Evolutionary conservation across 192 early-diverging fungal species (phyloP).

Genomic region (Coemansia aciculifera): DNA sequence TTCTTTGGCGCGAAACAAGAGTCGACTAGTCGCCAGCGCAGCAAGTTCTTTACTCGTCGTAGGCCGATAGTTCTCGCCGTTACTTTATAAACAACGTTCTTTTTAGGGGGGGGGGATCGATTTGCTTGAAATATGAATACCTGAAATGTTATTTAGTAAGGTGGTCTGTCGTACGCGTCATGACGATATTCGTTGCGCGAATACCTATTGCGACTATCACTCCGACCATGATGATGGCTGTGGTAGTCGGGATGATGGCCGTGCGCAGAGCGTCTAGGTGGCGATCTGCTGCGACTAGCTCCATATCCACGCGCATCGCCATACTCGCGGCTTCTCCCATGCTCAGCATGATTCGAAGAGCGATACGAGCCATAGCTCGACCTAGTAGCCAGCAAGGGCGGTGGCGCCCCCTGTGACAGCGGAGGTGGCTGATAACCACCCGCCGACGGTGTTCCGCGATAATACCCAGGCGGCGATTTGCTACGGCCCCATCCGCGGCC

Average conservation of each 20-base stretch:
- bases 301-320: slow-evolving; percentile 4
- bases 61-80: slow-evolving; percentile 14
- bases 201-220: background rate
- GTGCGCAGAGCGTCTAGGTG: slow-evolving; percentile 3
- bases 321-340: slow-evolving; percentile 12
- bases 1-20: slow-evolving; percentile 10
- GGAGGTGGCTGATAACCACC: background rate
- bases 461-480: slow-evolving; percentile 34
- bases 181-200: slow-evolving; percentile 8
- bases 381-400: background rate
- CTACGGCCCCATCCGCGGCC: slow-evolving; percentile 28
- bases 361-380: slow-evolving; percentile 12
- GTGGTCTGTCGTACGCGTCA: background rate
- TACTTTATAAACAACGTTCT: slow-evolving; percentile 14
- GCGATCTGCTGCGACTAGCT: slow-evolving; percentile 16
- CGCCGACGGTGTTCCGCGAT: background rate
- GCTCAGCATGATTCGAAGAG: slow-evolving; percentile 10
- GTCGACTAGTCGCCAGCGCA: slow-evolving; percentile 16
- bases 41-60: slow-evolving; percentile 40
- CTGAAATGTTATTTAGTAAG: background rate
- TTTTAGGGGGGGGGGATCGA: background rate
- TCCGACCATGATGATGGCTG: background rate
- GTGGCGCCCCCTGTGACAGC: background rate
- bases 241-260: slow-evolving; percentile 8
- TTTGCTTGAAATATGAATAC: slow-evolving; percentile 8